A percentile compares a stretch with the other conserved stretches of the same genome.
Conservation (phyloP, 1,284 basidiomycete genomes). For the Chiua sp. region DNA sequence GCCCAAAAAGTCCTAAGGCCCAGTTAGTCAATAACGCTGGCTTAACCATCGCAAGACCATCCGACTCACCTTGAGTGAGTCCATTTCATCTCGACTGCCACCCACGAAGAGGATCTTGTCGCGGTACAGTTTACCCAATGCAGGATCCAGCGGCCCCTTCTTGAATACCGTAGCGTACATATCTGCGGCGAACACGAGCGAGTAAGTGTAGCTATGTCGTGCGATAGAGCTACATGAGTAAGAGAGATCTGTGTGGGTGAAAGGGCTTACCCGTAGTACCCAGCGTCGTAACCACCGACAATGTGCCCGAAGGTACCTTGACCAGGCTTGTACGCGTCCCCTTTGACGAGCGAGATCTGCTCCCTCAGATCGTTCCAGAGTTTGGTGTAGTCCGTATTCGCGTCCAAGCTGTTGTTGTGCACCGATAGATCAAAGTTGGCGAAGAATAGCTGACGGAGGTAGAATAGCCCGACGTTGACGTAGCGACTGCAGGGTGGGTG, state of each 20-base stretch:
- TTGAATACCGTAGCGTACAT: conserved; percentile 55
- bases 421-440: conserved; percentile 78
- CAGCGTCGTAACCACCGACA: conserved; percentile 57
- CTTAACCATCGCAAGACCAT: conserved; percentile 15
- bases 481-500: conserved; percentile 57
- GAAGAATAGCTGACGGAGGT: conserved; percentile 78
- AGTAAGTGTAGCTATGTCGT: conserved; percentile 21
- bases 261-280: conserved; percentile 71
- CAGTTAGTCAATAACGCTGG: background rate
- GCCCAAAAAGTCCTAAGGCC: conserved; percentile 67
- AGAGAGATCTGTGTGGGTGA: background rate
- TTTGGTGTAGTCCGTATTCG: conserved; percentile 61
- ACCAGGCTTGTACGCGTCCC: conserved; percentile 57
- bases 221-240: background rate
- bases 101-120: conserved; percentile 58
- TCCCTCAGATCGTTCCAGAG: conserved; percentile 75
- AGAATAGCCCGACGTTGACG: conserved; percentile 78
- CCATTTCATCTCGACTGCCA: conserved; percentile 60
- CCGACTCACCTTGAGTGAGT: conserved; percentile 51
- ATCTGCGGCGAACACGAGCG: conserved; percentile 36
- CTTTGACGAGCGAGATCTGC: conserved; percentile 67
- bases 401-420: conserved; percentile 63
- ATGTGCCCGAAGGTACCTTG: conserved; percentile 42
- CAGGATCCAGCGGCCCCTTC: conserved; percentile 70
- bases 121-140: conserved; percentile 55